phyloP scores from a whole-genome alignment of 2,329 filamentous ascomycete species.

The Diaporthe citriasiana region DNA sequence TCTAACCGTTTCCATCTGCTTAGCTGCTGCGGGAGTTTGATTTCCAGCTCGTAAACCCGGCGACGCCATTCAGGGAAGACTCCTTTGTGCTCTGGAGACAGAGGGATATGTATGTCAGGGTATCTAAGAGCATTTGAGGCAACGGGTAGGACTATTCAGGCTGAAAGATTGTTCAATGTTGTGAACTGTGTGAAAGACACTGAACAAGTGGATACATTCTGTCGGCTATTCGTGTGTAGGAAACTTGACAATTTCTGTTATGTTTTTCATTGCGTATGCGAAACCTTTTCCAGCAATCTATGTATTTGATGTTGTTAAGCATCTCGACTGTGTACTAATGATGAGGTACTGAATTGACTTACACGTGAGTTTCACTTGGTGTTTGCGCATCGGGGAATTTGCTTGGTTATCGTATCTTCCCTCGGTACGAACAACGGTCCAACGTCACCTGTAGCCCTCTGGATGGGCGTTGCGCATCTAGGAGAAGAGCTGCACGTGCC shows the following conservation, averaged over 20 bases:
- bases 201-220: not conserved
- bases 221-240: not conserved
- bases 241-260: not conserved
- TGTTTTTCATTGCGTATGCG: not conserved
- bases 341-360: not conserved
- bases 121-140: not conserved
- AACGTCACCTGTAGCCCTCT: too few species aligned
- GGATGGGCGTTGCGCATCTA: not conserved
- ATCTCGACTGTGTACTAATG: not conserved
- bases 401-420: too few species aligned
- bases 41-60: conserved; percentile 2
- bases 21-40: conserved; percentile 23
- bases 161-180: too few species aligned
- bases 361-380: not conserved
- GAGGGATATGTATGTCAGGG: conserved; percentile 10
- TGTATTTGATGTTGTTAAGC: not conserved
- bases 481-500: not conserved
- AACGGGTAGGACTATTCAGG: not conserved
- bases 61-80: conserved; percentile 12
- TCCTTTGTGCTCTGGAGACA: conserved; percentile 15
- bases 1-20: not conserved
- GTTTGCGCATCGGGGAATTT: too few species aligned
- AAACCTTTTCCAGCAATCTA: not conserved
- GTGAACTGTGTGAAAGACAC: not conserved
- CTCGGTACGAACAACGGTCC: too few species aligned